A percentile compares a stretch with the other conserved stretches of the same genome.
phyloP scores from a whole-genome alignment of 345 rosid genomes.

The Geranium brycei region DNA sequence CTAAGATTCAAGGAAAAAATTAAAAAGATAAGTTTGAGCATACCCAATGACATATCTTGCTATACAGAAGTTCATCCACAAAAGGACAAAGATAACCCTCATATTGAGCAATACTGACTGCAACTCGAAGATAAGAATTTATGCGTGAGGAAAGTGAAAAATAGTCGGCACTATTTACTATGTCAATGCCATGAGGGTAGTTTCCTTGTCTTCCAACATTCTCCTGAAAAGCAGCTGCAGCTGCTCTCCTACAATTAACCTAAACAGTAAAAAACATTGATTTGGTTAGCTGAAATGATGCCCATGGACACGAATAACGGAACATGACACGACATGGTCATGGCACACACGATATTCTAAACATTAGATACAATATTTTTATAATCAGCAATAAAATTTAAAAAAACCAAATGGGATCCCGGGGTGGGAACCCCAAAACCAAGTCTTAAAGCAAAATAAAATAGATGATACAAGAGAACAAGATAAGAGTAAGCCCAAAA shows the following conservation, averaged over 20 bases:
- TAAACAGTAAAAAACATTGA: constrained; percentile 17
- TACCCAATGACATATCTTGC: constrained; percentile 97
- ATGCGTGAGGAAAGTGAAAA: constrained; percentile 88
- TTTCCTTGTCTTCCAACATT: constrained; percentile 97
- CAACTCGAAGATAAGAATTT: constrained; percentile 73
- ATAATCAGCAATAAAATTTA: too few species aligned
- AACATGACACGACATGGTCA: not conserved
- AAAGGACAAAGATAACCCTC: constrained; percentile 84
- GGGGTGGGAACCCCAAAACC: too few species aligned
- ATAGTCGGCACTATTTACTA: constrained; percentile 86
- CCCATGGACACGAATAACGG: not conserved
- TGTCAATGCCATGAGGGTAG: constrained; percentile 95
- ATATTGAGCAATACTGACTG: constrained; percentile 61
- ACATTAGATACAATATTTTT: too few species aligned
- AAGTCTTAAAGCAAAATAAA: too few species aligned
- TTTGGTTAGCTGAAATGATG: constrained; percentile 8
- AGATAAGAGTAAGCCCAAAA: too few species aligned
- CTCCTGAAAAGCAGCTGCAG: constrained; percentile 98
- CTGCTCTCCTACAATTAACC: constrained; percentile 99
- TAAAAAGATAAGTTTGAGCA: constrained; percentile 14
- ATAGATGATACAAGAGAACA: too few species aligned
- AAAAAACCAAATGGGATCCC: too few species aligned
- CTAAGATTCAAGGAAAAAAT: too few species aligned
- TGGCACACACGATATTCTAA: too few species aligned
- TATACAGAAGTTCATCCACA: constrained; percentile 69